Evolutionary conservation across 148 eudicot species (phyloP), one percentile per base, ranked within the genome.

Genomic region (Camellia sinensis): DNA sequence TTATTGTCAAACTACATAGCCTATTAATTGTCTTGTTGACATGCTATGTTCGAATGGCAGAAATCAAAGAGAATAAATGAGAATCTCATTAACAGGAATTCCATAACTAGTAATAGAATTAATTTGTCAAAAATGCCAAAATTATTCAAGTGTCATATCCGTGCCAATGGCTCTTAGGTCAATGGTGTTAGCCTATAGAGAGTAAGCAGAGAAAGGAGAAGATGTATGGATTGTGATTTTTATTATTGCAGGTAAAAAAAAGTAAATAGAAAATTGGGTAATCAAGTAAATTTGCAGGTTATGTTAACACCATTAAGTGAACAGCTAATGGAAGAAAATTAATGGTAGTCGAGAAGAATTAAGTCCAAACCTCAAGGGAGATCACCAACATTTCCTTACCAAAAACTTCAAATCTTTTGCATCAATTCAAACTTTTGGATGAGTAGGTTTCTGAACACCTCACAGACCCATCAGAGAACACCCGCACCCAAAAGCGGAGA

Each of bases 1-100:
- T 29, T 29, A 74, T 57, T 74, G 8, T 57, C 66, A 18, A 74
- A 74, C 52, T 74, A 40, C 41, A 22, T 17, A 59, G 77, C 77
- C 50, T 8, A 57, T 74, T 74, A 56, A 17, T 73, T 37, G 64
- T 57, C 52, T 8, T 48, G 70, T 21, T 4, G 14, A 13, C 11
- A 53, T n/a, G 37, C 37, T 29, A 29, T 29, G 37, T 29, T 29
- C 37, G 37, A 29, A 29, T 29, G 37, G 37, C 37, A 29, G 37
- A 29, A 29, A 29, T 29, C 37, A 29, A 29, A 29, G 37, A 29
- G 37, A 29, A 29, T 29, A 29, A 29, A 29, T 29, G 37, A 29
- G 37, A 29, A 29, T 29, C 37, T 29, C 37, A 29, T 29, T 29
- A 29, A 29, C 37, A 29, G 37, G 37, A 29, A 29, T 29, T 29